Conservation (phyloP, 1,284 basidiomycete species). For the Malassezia globosa region DNA sequence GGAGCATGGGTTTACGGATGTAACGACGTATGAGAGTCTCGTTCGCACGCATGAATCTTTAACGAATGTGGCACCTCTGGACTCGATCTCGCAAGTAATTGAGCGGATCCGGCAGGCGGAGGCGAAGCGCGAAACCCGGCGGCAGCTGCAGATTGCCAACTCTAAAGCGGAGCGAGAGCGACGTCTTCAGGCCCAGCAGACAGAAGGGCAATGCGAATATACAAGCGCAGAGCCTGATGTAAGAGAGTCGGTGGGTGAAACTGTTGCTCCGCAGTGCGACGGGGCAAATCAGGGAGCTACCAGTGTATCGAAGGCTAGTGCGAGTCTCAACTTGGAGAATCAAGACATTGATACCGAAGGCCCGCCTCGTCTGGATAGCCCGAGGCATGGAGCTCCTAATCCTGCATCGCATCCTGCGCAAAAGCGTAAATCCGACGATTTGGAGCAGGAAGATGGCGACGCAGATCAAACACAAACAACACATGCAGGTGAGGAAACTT, state of each 20-base stretch:
- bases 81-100: constrained; percentile 29
- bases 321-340: not conserved
- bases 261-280: not conserved
- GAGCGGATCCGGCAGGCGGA: constrained; percentile 29
- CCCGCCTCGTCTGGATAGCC: no score
- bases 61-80: constrained; percentile 23
- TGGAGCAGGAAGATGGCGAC: not conserved
- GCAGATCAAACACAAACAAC: not conserved
- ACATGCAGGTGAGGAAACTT: not conserved
- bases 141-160: constrained; percentile 33
- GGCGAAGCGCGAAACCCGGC: constrained; percentile 29
- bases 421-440: constrained; percentile 9
- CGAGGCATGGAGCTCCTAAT: no score
- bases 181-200: not conserved
- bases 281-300: not conserved
- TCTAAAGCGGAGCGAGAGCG: constrained; percentile 20
- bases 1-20: constrained; percentile 62
- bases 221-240: no score
- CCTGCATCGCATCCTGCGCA: not conserved
- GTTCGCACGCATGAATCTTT: constrained; percentile 39
- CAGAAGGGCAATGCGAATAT: no score
- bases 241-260: not conserved
- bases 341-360: not conserved
- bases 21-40: constrained; percentile 40
- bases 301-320: not conserved